Evolutionary conservation across 129 eudicot genomes (phyloP), one percentile per base, ranked within the genome.

Genomic region (Silybum marianum): DNA sequence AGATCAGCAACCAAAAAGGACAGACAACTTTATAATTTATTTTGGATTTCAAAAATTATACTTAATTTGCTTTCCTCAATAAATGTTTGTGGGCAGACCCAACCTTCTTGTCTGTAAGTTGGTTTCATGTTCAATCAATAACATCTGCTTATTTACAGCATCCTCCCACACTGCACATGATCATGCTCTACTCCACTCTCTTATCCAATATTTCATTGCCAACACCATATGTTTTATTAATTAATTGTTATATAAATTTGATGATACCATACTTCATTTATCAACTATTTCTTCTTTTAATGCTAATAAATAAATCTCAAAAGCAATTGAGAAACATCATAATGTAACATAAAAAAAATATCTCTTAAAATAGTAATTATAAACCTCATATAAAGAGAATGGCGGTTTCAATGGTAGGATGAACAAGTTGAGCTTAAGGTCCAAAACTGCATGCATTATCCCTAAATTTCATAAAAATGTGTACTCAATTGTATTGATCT

Each of bases 51-150:
- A 54, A 54, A n/a, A 54, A 0, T 42, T 42, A 9, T 12, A 42
- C 48, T 9, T 42, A 28, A 28, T 32, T 32, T 32, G 13, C 13
- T 40, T 2, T 40, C 48, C 48, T 40, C 30, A 38, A 62, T 72
- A 19, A 72, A 72, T 72, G 76, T 19, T 9, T 72, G 76, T 72
- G 76, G 76, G 60, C 60, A 39, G 18, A 72, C 21, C 76, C 54
- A 39, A 72, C 76, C 28, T 36, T 36, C 48, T 72, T 72, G 76
- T 72, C 76, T 72, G 32, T 36, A 18, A 72, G 23, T 46, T 72
- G 76, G 39, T 32, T 34, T 34, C 19, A 71, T 71, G 74, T 30
- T 46, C 22, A 70, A 71, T 71, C 74, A 34, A 34, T 24, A 72
- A n/a, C 7, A 72, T 39, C 28, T 72, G 54, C 30, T 13, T 32